Evolutionary conservation across 1,284 basidiomycete species (phyloP).

Genomic region (Ceratobasidium papillatum): DNA sequence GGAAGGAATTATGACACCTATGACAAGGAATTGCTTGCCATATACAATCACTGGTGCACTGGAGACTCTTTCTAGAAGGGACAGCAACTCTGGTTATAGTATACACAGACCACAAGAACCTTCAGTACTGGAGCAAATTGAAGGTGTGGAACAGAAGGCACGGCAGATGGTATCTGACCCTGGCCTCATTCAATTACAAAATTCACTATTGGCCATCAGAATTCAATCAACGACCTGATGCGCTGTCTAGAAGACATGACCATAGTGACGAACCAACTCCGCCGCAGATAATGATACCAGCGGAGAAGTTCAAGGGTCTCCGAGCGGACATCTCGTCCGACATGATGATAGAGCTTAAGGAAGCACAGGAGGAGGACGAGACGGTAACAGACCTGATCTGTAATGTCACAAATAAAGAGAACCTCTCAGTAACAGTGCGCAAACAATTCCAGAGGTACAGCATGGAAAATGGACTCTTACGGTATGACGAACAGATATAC

Average conservation of each 20-base stretch:
- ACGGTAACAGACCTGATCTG: background rate
- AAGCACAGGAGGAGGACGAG: conserved; percentile 3
- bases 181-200: conserved; percentile 2
- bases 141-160: conserved; percentile 32
- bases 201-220: background rate
- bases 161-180: background rate
- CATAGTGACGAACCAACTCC: conserved; percentile 52
- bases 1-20: conserved; percentile 52
- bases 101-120: conserved; percentile 26
- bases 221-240: conserved; percentile 51
- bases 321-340: conserved; percentile 36
- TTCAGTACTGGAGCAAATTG: background rate
- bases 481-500: conserved; percentile 24
- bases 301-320: background rate
- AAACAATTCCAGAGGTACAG: background rate
- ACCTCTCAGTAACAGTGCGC: background rate
- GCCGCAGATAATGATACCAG: background rate
- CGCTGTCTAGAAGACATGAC: conserved; percentile 55
- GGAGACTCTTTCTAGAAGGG: conserved; percentile 35
- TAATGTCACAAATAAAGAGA: background rate
- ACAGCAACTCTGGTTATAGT: conserved; percentile 20
- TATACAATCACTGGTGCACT: conserved; percentile 15
- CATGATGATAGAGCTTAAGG: background rate
- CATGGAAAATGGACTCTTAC: background rate
- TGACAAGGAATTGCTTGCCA: conserved; percentile 52